Conservation (phyloP, 192 early-diverging fungal genomes). For the Gonapodya sp. region DNA sequence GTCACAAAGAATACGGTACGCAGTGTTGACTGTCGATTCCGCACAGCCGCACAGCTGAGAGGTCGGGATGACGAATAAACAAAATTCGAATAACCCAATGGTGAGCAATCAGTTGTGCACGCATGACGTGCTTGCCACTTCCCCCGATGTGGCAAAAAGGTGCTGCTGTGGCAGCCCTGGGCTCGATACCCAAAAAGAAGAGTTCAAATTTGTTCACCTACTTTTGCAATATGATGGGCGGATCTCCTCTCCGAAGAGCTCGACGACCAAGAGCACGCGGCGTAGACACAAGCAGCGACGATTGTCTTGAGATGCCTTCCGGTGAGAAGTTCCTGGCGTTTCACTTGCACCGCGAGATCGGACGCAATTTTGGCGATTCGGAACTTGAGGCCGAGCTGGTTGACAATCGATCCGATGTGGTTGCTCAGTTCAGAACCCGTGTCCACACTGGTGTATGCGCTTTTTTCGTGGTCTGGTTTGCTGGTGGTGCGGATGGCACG, state of each 20-base stretch:
- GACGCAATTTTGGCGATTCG: neutral
- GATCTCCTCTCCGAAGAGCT: neutral
- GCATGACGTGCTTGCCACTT: no score
- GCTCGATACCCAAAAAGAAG: neutral
- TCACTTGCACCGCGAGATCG: neutral
- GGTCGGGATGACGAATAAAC: no score
- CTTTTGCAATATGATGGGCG: neutral
- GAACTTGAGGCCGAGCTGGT: neutral
- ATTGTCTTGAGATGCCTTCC: neutral
- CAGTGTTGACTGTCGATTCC: no score
- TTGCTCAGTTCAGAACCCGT: neutral
- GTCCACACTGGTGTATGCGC: neutral
- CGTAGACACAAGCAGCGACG: neutral
- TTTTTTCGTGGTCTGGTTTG: no score
- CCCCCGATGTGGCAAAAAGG: no score
- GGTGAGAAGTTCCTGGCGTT: neutral
- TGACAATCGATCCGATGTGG: neutral
- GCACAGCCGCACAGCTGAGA: no score
- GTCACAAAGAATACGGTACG: no score
- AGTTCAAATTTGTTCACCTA: neutral
- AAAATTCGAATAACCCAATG: no score
- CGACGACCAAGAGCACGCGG: neutral
- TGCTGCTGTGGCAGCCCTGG: no score
- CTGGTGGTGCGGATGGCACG: no score
- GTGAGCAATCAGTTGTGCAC: no score